Percentiles rank a stretch among this genome's conserved stretches.
Evolutionary conservation across 768 basidiomycete genomes (phyloP).

Genomic region (Panellus pusillus): DNA sequence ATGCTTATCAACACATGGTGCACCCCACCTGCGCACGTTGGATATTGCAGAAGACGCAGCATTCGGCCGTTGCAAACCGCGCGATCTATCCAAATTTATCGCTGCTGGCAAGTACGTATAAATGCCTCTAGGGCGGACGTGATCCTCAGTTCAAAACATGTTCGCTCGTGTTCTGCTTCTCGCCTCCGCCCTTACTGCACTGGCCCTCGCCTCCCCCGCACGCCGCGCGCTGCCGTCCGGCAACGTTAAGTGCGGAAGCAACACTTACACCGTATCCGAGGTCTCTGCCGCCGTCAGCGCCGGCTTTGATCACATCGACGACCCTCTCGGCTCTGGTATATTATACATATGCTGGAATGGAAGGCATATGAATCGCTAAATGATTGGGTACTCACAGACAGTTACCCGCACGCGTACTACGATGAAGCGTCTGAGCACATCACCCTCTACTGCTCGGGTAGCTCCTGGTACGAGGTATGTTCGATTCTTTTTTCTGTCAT

Average conservation of each 20-base stretch:
- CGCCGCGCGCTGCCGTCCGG: constrained; percentile 18
- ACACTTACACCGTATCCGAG: constrained; percentile 14
- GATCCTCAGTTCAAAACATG: background rate
- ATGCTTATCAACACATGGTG: too few relatives aligned
- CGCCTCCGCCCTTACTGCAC: background rate
- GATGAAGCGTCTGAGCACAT: constrained; percentile 15
- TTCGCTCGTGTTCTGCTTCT: constrained; percentile 4
- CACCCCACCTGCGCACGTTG: too few relatives aligned
- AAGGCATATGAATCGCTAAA: too few relatives aligned
- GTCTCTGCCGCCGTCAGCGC: constrained; percentile 15
- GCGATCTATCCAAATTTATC: too few relatives aligned
- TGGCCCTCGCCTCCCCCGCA: background rate
- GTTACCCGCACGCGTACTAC: constrained; percentile 20
- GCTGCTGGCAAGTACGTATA: too few relatives aligned
- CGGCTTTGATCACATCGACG: constrained; percentile 10
- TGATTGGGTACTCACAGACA: constrained; percentile 2
- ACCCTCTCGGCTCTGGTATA: constrained; percentile 19
- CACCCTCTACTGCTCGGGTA: constrained; percentile 15
- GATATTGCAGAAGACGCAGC: too few relatives aligned
- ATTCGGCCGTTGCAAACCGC: too few relatives aligned
- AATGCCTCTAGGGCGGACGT: too few relatives aligned
- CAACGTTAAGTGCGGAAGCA: constrained; percentile 19
- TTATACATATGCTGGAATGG: background rate
- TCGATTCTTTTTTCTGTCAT: background rate
- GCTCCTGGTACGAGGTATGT: constrained; percentile 11